Conservation (phyloP, 2,329 filamentous ascomycete species). For the Phialophora chinensis region DNA sequence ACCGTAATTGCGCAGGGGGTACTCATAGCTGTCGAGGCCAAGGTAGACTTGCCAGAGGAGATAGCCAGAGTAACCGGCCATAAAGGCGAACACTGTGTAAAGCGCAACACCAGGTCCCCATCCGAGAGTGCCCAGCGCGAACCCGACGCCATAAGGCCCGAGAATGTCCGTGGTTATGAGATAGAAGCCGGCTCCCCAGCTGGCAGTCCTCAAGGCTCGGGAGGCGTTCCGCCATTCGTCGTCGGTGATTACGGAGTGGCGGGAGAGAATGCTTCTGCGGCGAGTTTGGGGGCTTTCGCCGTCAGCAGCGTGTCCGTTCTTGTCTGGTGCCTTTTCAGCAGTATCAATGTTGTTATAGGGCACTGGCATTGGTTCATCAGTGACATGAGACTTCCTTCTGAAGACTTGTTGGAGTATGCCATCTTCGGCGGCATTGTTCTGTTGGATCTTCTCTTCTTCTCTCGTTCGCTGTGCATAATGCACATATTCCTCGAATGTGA, state of each 20-base stretch:
- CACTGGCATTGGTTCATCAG: constrained; percentile 4
- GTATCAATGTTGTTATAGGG: background rate
- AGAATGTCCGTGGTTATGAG: constrained; percentile 59
- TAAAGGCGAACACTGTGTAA: constrained; percentile 54
- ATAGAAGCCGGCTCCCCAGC: constrained; percentile 55
- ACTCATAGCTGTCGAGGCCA: constrained; percentile 56
- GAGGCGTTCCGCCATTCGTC: constrained; percentile 56
- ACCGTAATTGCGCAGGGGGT: constrained; percentile 55
- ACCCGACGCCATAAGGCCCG: constrained; percentile 52
- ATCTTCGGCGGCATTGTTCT: constrained; percentile 6
- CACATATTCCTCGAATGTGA: constrained; percentile 50
- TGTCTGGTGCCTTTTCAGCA: constrained; percentile 4
- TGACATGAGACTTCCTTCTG: constrained; percentile 13
- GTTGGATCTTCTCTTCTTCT: constrained; percentile 42
- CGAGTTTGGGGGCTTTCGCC: constrained; percentile 1
- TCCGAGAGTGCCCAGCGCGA: constrained; percentile 46
- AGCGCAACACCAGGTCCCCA: constrained; percentile 55
- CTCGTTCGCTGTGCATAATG: constrained; percentile 48
- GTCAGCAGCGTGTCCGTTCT: constrained; percentile 2
- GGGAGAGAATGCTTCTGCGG: constrained; percentile 19
- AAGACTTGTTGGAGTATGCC: constrained; percentile 26
- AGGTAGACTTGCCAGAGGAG: constrained; percentile 56
- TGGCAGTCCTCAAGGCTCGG: constrained; percentile 55
- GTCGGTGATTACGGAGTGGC: constrained; percentile 21
- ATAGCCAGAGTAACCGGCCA: constrained; percentile 54